phyloP scores from a whole-genome alignment of 2,329 filamentous ascomycete genomes.

The Ophiostoma populinum region DNA sequence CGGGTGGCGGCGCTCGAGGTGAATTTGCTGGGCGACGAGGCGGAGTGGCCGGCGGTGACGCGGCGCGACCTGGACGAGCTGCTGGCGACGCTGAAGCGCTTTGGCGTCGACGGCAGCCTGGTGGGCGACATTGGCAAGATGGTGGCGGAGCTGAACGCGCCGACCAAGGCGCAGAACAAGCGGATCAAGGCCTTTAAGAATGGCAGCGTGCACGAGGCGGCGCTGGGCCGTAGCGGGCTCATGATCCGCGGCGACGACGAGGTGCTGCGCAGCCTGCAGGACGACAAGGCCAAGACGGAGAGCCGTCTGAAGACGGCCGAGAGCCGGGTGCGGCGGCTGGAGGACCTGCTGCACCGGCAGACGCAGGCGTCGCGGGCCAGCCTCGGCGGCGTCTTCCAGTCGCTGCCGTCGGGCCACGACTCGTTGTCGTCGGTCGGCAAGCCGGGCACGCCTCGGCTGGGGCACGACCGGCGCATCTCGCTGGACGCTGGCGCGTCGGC shows the following conservation, averaged over 20 bases:
- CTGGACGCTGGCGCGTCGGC: conserved; percentile 21
- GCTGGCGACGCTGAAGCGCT: conserved; percentile 44
- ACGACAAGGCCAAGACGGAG: conserved; percentile 62
- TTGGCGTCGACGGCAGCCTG: conserved; percentile 47
- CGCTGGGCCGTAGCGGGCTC: conserved; percentile 70
- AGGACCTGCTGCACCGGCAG: conserved; percentile 83
- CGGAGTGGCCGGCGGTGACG: conserved; percentile 60
- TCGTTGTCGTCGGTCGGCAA: conserved; percentile 30
- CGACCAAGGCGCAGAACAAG: conserved; percentile 73
- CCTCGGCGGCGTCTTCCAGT: conserved; percentile 37
- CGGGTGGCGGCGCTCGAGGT: conserved; percentile 67
- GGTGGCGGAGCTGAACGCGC: conserved; percentile 61
- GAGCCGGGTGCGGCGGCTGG: conserved; percentile 76
- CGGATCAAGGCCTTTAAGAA: conserved; percentile 90
- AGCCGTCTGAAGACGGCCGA: conserved; percentile 66
- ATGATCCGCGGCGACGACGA: conserved; percentile 80
- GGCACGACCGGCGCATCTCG: conserved; percentile 28
- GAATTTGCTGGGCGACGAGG: conserved; percentile 64
- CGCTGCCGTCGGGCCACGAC: conserved; percentile 25
- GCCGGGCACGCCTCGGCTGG: conserved; percentile 18
- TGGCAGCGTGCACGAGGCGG: conserved; percentile 84
- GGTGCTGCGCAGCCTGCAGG: conserved; percentile 55
- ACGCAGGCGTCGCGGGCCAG: conserved; percentile 37
- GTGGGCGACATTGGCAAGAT: conserved; percentile 59
- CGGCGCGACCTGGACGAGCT: conserved; percentile 66